Conservation (phyloP, 2,329 filamentous ascomycete genomes). For the Claviceps pazoutovae region DNA sequence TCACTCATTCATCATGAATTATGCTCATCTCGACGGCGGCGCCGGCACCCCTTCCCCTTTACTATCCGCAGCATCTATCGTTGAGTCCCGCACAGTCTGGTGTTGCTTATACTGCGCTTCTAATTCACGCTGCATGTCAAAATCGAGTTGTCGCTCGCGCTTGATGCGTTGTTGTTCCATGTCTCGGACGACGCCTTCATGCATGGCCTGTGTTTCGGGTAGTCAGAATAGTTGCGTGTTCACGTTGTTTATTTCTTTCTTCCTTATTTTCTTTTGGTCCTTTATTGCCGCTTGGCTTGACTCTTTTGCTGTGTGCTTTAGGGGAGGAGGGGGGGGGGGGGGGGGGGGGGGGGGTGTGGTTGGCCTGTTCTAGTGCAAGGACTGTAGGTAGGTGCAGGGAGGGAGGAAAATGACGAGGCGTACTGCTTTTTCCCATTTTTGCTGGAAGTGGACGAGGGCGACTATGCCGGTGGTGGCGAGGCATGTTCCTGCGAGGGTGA, state of each 20-base stretch:
- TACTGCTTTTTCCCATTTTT: conserved; percentile 72
- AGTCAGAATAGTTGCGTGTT: background rate
- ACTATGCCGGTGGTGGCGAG: conserved; percentile 65
- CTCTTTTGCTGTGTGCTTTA: background rate
- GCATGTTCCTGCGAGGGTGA: conserved; percentile 68
- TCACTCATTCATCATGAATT: too few relatives aligned
- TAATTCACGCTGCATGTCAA: conserved; percentile 75
- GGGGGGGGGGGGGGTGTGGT: too few relatives aligned
- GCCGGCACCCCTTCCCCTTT: background rate
- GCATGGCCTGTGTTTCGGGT: conserved; percentile 59
- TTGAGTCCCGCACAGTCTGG: conserved; percentile 53
- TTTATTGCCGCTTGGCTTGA: background rate
- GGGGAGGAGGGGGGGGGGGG: too few relatives aligned
- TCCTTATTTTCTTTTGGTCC: background rate
- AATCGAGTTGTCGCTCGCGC: conserved; percentile 81
- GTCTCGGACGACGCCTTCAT: conserved; percentile 83
- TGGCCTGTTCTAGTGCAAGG: too few relatives aligned
- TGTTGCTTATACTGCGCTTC: conserved; percentile 84
- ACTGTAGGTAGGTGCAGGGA: too few relatives aligned
- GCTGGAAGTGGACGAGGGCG: conserved; percentile 76
- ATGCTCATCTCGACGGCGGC: conserved; percentile 12
- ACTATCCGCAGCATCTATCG: conserved; percentile 12
- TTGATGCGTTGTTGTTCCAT: conserved; percentile 89
- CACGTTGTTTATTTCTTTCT: background rate
- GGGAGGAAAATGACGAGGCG: conserved; percentile 16